These are phyloP conservation scores for Ophiosphaerella herpotricha DNA, from an alignment of 2,329 filamentous ascomycete genomes.

Conservation along the genomic window DNA sequence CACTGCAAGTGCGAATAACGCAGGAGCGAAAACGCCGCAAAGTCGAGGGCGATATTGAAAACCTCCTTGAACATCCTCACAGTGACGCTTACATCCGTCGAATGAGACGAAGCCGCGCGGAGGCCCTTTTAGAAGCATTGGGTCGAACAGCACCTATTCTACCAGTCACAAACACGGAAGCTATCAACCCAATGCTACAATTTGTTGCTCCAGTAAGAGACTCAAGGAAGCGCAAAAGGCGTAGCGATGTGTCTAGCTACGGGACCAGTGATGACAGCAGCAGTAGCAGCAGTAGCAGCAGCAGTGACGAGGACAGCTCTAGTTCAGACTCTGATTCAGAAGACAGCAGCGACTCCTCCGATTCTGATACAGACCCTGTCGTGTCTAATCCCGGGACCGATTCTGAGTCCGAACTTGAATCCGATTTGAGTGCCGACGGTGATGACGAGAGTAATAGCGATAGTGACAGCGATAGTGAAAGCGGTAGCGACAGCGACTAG, in stretches of 20 bases:
- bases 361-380: neutral
- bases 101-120: conserved; percentile 40
- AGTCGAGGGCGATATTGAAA: conserved; percentile 37
- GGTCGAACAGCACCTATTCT: conserved; percentile 29
- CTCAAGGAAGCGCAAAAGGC: conserved; percentile 34
- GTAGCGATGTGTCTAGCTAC: conserved; percentile 35
- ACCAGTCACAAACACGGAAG: conserved; percentile 16
- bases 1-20: conserved; percentile 40
- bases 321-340: conserved; percentile 16
- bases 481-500: conserved; percentile 8
- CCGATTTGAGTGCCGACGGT: neutral
- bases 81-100: conserved; percentile 38
- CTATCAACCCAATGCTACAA: conserved; percentile 20
- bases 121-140: conserved; percentile 37
- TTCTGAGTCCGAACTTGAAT: neutral
- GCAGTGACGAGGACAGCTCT: conserved; percentile 30
- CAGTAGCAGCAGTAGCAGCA: conserved; percentile 40
- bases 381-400: neutral
- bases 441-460: conserved; percentile 15
- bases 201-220: conserved; percentile 16
- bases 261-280: conserved; percentile 42
- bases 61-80: conserved; percentile 26
- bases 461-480: conserved; percentile 3
- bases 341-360: conserved; percentile 8
- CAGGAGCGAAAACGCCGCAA: conserved; percentile 38